Evolutionary conservation across 2,329 filamentous ascomycete species (phyloP).

Genomic region (Aspergillus sp.): DNA sequence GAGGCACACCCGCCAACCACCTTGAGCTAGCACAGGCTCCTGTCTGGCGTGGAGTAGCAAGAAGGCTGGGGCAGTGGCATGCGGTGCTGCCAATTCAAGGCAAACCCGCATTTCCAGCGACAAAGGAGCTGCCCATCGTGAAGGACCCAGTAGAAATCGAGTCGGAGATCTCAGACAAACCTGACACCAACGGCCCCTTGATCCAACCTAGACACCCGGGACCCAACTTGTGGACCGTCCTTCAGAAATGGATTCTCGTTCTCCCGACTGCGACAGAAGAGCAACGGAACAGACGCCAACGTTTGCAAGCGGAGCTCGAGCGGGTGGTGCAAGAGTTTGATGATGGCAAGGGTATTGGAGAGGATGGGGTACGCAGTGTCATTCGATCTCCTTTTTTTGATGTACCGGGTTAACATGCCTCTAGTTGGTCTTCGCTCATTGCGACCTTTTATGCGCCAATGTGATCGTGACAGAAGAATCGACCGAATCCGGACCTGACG

Average conservation of each 20-base stretch:
- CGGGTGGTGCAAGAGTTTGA: slow-evolving; percentile 65
- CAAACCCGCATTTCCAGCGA: slow-evolving; percentile 15
- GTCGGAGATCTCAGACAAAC: slow-evolving; percentile 8
- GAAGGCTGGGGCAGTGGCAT: slow-evolving; percentile 87
- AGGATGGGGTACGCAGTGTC: slow-evolving; percentile 55
- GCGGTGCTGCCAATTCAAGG: slow-evolving; percentile 56
- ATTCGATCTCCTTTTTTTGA: not conserved
- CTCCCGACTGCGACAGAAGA: slow-evolving; percentile 66
- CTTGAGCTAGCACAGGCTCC: slow-evolving; percentile 68
- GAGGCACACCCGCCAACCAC: slow-evolving; percentile 70
- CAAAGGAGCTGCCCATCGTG: slow-evolving; percentile 12
- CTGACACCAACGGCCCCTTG: slow-evolving; percentile 10
- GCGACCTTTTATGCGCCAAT: slow-evolving; percentile 92
- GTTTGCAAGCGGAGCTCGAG: slow-evolving; percentile 67
- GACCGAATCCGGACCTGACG: slow-evolving; percentile 16
- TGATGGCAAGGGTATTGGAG: slow-evolving; percentile 67
- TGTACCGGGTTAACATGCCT: not conserved
- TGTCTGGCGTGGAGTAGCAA: slow-evolving; percentile 77
- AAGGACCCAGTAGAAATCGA: slow-evolving; percentile 17
- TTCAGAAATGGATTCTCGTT: slow-evolving; percentile 91
- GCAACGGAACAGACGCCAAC: slow-evolving; percentile 59
- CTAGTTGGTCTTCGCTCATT: slow-evolving; percentile 86
- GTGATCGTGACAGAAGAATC: slow-evolving; percentile 57
- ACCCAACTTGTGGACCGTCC: slow-evolving; percentile 90
- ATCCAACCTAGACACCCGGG: slow-evolving; percentile 61